Conservation (phyloP, 1,284 basidiomycete genomes). For the Cystobasidiaceae sp. region DNA sequence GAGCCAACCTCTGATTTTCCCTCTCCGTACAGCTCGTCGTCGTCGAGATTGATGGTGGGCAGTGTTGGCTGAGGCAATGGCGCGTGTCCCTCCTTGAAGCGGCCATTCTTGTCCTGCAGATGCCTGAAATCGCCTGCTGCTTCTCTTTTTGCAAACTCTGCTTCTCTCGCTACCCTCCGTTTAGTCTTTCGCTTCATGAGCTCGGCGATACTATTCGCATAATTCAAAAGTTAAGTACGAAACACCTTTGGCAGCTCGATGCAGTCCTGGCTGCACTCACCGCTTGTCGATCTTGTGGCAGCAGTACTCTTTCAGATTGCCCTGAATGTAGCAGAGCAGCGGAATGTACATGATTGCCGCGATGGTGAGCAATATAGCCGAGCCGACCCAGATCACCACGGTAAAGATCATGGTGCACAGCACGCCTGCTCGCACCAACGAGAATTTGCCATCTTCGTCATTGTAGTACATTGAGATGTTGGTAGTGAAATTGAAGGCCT, state of each 20-base stretch:
- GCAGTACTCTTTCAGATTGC: constrained; percentile 72
- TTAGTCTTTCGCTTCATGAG: constrained; percentile 89
- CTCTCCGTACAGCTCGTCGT: constrained; percentile 28
- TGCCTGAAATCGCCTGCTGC: constrained; percentile 83
- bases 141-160: constrained; percentile 79
- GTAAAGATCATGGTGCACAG: constrained; percentile 86
- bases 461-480: constrained; percentile 60
- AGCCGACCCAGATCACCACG: constrained; percentile 77
- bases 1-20: constrained; percentile 18
- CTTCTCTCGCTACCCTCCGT: constrained; percentile 74
- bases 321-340: constrained; percentile 83
- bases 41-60: constrained; percentile 64
- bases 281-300: constrained; percentile 99
- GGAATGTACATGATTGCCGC: constrained; percentile 88
- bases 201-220: constrained; percentile 71
- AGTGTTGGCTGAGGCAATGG: constrained; percentile 93
- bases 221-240: not conserved
- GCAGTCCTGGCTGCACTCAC: constrained; percentile 32
- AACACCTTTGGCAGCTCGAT: not conserved
- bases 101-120: constrained; percentile 85
- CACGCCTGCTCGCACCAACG: constrained; percentile 38
- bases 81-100: constrained; percentile 61
- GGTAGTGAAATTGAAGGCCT: constrained; percentile 62
- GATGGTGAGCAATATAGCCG: constrained; percentile 69
- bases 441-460: constrained; percentile 40